These are phyloP conservation scores for Quercus cerris DNA, from an alignment of 306 rosid species.

Conservation along the genomic window DNA sequence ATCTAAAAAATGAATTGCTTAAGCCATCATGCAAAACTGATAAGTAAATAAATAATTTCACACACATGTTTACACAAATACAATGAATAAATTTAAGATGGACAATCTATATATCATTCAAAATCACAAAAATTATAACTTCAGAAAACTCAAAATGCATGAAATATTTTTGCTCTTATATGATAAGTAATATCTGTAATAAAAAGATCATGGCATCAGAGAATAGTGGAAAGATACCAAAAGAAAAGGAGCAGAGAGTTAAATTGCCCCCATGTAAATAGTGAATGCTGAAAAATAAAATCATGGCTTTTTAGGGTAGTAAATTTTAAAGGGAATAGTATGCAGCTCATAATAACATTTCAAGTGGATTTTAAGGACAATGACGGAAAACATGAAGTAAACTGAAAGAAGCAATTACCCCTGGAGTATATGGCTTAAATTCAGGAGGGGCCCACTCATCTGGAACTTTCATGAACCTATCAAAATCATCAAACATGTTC, in stretches of 20 bases:
- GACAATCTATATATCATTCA: too few species aligned
- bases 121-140: too few species aligned
- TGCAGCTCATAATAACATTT: neutral
- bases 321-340: neutral
- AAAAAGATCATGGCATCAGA: neutral
- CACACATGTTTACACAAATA: too few species aligned
- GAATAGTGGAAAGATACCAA: neutral
- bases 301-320: neutral
- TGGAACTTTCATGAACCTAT: slow-evolving; percentile 76
- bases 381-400: neutral
- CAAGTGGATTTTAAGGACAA: neutral
- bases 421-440: slow-evolving; percentile 54
- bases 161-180: too few species aligned
- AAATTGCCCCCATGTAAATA: neutral
- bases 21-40: too few species aligned
- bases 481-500: slow-evolving; percentile 80
- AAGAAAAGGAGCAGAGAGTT: neutral
- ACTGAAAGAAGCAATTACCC: slow-evolving; percentile 42
- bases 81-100: too few species aligned
- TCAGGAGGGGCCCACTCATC: slow-evolving; percentile 92
- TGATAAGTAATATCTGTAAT: too few species aligned
- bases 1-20: too few species aligned
- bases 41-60: too few species aligned
- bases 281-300: neutral
- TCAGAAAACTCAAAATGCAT: too few species aligned